Evolutionary conservation across 2,329 filamentous ascomycete genomes (phyloP).

Genomic region (Incumbomyces delicatus): DNA sequence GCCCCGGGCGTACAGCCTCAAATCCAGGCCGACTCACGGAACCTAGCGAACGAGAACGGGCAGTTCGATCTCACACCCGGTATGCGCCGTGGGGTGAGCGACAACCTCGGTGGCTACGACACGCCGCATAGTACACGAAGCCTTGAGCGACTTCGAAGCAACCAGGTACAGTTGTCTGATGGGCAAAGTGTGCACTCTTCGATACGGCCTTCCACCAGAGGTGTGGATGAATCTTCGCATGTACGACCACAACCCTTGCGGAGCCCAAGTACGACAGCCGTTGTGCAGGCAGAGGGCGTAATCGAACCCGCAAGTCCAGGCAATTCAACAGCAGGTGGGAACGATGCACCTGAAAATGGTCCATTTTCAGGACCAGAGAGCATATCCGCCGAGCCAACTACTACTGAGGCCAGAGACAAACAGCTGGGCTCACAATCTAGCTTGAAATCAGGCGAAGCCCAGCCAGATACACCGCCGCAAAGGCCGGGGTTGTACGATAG

Average conservation of each 20-base stretch:
- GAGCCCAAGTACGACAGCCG: conserved; percentile 17
- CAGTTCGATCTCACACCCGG: not conserved
- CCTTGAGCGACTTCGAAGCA: conserved; percentile 16
- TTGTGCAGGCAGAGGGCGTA: conserved; percentile 17
- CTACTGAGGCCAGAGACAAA: not conserved
- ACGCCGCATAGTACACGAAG: conserved; percentile 17
- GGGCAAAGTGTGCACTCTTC: conserved; percentile 3
- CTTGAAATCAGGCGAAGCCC: not conserved
- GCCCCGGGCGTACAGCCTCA: conserved; percentile 13
- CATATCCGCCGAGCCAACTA: not conserved
- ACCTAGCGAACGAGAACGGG: not conserved
- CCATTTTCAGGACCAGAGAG: not conserved
- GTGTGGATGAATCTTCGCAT: not conserved
- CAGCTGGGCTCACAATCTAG: not conserved
- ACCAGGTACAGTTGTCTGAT: conserved; percentile 1
- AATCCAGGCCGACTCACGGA: not conserved
- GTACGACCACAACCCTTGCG: conserved; percentile 9
- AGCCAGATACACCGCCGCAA: not conserved
- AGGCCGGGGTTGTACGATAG: conserved; percentile 14
- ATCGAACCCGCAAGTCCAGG: conserved; percentile 1
- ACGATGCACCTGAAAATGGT: not conserved
- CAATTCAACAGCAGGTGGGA: not conserved
- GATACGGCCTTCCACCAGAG: not conserved
- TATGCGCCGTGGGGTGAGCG: not conserved
- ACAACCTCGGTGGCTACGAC: conserved; percentile 12